Base-by-base conservation (phyloP, 1,284 basidiomycete genomes). In the Coniferiporia weirii region DNA sequence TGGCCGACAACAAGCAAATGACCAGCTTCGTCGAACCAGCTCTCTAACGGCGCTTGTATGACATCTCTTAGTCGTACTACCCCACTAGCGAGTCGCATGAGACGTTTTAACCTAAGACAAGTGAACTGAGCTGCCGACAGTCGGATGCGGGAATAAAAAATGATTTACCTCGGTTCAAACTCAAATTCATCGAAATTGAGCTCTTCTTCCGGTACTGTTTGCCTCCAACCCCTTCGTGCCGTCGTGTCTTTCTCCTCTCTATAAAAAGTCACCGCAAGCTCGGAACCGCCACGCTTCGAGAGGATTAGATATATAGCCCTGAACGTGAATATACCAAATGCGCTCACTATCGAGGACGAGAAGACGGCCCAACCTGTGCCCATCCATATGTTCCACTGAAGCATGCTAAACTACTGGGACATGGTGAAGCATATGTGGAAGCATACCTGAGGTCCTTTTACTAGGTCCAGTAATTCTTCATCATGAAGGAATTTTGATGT, bases 21-120 rank as follows among this genome's bases (percentile, higher is more conserved):
- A 1, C 70, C 67, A 27, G 70, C 71, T 0, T 72, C 64, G 61
- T 84, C 78, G 0, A 80, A 78, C 84, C 85, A 87, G 22, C 80
- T 75, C 15, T 53, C 57, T 36, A 59, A n/a, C 12, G 13, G 19
- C 6, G 40, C 20, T 19, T 45, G 19, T 12, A 32, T 34, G 10
- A 46, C 44, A 12, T 35, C 27, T 54, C 43, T 34, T 47, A 48
- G 17, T 13, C 35, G 52, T 5, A 22, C 35, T 12, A 54, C 35
- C 4, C 38, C 47, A 8, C 43, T 43, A 20, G 52, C 51, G 6
- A 46, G 44, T 13, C 36, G 17, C 17, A 54, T 47, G 36, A 59
- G 22, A 20, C 52, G 51, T 22, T 54, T 47, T 19, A 59, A n/a
- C 22, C 57, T 59, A 12, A 8, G 15, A 36, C 4, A 58, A 40